Percentiles rank a stretch among this genome's conserved stretches.
phyloP scores from a whole-genome alignment of 371 early-diverging fungal species.

The Rhizopus sp. region DNA sequence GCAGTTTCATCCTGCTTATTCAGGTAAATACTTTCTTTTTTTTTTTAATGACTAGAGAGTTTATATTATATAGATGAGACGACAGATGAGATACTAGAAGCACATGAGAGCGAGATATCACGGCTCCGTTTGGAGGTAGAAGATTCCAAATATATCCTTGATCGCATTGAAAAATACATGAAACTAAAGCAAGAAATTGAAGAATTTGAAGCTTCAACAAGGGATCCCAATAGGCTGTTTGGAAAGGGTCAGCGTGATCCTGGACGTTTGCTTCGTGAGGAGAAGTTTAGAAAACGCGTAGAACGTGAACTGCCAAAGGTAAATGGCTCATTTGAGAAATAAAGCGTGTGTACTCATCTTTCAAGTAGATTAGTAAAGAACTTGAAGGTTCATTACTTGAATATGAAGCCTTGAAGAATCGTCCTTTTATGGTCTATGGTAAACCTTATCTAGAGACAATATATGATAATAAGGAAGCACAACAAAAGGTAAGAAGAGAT shows the following conservation, averaged over 20 bases:
- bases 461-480: constrained; percentile 9
- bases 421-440: constrained; percentile 41
- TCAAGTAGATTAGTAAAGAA: constrained; percentile 28
- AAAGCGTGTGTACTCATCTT: background rate
- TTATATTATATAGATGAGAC: constrained; percentile 14
- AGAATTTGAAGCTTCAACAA: constrained; percentile 47
- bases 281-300: constrained; percentile 48
- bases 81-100: constrained; percentile 26
- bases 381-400: constrained; percentile 41
- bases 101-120: constrained; percentile 42
- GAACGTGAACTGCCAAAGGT: constrained; percentile 47
- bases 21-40: constrained; percentile 11
- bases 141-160: constrained; percentile 45
- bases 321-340: background rate
- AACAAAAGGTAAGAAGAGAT: constrained; percentile 9
- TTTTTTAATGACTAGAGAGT: background rate
- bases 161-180: constrained; percentile 42
- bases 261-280: constrained; percentile 47
- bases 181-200: constrained; percentile 39
- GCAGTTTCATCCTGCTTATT: constrained; percentile 33
- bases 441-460: constrained; percentile 38
- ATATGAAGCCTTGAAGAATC: constrained; percentile 33
- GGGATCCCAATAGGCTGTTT: constrained; percentile 49
- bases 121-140: constrained; percentile 33
- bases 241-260: constrained; percentile 51